A percentile compares a stretch with the other conserved stretches of the same genome.
Conservation (phyloP, 2,329 filamentous ascomycete species). For the Colletotrichum sublineola region DNA sequence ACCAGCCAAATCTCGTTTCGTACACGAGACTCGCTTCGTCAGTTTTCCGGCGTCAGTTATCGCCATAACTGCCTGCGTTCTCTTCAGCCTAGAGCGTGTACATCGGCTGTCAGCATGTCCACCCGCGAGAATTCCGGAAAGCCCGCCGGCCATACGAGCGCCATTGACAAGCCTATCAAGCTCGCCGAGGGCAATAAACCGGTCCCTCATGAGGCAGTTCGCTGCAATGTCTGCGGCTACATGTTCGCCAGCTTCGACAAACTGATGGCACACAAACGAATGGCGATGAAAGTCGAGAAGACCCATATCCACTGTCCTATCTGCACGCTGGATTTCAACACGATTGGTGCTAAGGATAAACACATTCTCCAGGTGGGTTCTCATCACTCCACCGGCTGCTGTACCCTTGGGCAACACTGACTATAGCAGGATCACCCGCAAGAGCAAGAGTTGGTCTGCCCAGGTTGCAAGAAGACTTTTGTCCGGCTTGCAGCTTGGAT, state of each 20-base stretch:
- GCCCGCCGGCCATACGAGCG: background rate
- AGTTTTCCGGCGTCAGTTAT: background rate
- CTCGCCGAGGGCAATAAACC: background rate
- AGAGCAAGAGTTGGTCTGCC: constrained; percentile 59
- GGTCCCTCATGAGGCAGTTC: constrained; percentile 20
- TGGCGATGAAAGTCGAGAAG: constrained; percentile 46
- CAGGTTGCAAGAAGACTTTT: constrained; percentile 60
- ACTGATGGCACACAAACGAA: constrained; percentile 46
- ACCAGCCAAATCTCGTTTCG: background rate
- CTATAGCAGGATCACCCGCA: constrained; percentile 53
- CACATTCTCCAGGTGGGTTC: constrained; percentile 45
- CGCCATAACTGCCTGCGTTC: background rate
- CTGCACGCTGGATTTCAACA: constrained; percentile 54
- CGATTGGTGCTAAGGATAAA: constrained; percentile 53
- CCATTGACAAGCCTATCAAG: background rate
- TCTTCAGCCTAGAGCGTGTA: background rate
- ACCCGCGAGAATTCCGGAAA: background rate
- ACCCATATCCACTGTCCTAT: constrained; percentile 55
- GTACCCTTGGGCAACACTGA: constrained; percentile 32
- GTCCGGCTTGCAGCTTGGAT: constrained; percentile 55
- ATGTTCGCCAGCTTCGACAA: constrained; percentile 14
- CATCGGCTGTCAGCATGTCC: constrained; percentile 5
- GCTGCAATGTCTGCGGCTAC: constrained; percentile 14
- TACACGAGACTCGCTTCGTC: background rate
- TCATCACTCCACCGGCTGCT: background rate